phyloP scores from a whole-genome alignment of 1,284 basidiomycete species.

The Boletus nobilissimus region DNA sequence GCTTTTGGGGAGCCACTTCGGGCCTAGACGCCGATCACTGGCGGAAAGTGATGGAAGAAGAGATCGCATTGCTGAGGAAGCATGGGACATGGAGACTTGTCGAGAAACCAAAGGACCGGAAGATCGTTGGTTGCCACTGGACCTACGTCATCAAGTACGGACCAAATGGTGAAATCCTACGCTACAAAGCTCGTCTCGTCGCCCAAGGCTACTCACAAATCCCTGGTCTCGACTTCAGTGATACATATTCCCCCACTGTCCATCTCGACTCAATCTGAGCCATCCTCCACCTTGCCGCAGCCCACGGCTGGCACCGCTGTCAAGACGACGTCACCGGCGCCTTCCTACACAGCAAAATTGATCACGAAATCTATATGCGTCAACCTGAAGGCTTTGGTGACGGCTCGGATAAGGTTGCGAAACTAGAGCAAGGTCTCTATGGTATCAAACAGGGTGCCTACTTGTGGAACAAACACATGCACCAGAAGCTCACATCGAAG shows the following conservation, averaged over 20 bases:
- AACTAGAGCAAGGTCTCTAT: slow-evolving; percentile 4
- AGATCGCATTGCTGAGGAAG: background rate
- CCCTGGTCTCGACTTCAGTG: too few species aligned
- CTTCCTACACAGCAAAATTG: slow-evolving; percentile 33
- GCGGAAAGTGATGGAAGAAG: background rate
- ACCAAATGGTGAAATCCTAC: too few species aligned
- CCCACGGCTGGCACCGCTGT: too few species aligned
- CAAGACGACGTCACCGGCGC: too few species aligned
- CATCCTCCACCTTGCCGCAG: slow-evolving; percentile 12
- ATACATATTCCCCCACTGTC: slow-evolving; percentile 37
- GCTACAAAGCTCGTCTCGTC: too few species aligned
- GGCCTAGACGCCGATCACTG: background rate
- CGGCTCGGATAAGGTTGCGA: background rate
- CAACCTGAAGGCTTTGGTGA: slow-evolving; percentile 19
- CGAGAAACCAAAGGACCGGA: background rate
- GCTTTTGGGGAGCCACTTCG: background rate
- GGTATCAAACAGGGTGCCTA: slow-evolving; percentile 25
- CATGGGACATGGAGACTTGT: background rate
- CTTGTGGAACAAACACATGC: background rate
- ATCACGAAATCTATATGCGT: slow-evolving; percentile 25
- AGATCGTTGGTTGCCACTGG: background rate
- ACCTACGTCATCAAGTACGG: background rate
- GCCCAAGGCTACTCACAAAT: too few species aligned
- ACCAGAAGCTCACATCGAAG: too few species aligned
- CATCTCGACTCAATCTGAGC: slow-evolving; percentile 45